Evolutionary conservation across 2,329 filamentous ascomycete species (phyloP).

Genomic region (Aurifilum marmelostoma): DNA sequence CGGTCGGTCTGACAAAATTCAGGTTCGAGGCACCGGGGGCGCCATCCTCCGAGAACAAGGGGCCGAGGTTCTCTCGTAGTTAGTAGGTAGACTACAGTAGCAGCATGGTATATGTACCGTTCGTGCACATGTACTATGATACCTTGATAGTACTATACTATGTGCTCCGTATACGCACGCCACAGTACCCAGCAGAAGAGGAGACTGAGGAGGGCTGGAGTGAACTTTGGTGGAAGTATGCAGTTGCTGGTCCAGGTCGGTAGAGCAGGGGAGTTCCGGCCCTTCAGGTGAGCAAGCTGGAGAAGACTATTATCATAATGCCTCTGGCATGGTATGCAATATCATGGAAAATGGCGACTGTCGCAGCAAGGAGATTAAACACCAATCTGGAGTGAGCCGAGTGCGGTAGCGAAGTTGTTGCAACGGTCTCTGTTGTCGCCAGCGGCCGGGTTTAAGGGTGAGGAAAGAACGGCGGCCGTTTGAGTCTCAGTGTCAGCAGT

Average conservation of each 20-base stretch:
- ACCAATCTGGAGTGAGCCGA: background rate
- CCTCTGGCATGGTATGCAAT: background rate
- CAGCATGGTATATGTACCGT: background rate
- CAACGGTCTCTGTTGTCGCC: background rate
- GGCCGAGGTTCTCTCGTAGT: background rate
- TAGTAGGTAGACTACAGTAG: background rate
- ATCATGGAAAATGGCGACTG: background rate
- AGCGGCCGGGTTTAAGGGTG: background rate
- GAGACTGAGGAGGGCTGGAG: background rate
- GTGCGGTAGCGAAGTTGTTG: constrained; percentile 1
- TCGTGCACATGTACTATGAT: background rate
- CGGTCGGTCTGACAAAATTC: background rate
- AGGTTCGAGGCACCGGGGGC: background rate
- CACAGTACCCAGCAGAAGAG: background rate
- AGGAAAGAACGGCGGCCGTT: background rate
- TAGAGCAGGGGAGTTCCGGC: too few species aligned
- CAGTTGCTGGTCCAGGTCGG: background rate
- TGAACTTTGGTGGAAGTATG: too few species aligned
- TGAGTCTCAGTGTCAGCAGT: background rate
- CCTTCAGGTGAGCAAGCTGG: background rate
- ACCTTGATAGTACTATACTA: background rate
- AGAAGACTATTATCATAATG: background rate
- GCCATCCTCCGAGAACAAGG: constrained; percentile 4
- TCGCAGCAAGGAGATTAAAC: background rate
- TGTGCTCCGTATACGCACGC: too few species aligned